phyloP scores from a whole-genome alignment of 2,329 filamentous ascomycete genomes.

The Stagonosporopsis tanaceti region DNA sequence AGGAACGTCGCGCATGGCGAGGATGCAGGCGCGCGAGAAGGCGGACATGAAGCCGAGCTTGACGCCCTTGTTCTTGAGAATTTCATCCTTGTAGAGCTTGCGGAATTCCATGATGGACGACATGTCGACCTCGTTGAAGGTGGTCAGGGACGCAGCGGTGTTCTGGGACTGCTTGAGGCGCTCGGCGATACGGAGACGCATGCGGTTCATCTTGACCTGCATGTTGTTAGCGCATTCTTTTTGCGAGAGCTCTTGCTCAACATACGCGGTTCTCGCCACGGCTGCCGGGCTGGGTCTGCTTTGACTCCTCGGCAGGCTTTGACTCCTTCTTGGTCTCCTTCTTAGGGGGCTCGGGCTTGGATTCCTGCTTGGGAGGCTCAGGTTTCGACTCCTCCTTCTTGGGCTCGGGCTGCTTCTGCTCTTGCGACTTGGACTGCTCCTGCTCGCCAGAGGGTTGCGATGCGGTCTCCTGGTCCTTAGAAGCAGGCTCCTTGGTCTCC shows the following conservation, averaged over 20 bases:
- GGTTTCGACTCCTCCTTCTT: constrained; percentile 50
- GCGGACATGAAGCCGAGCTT: constrained; percentile 99
- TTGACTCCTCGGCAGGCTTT: constrained; percentile 34
- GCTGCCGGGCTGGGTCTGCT: constrained; percentile 64
- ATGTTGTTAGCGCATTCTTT: constrained; percentile 20
- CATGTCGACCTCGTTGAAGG: constrained; percentile 99
- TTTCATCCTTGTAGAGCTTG: constrained; percentile 95
- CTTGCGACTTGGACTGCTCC: constrained; percentile 53
- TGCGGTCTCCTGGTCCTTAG: constrained; percentile 64
- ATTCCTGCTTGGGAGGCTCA: constrained; percentile 47
- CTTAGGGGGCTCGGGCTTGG: constrained; percentile 34
- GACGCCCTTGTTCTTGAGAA: constrained; percentile 93
- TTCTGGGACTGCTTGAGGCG: constrained; percentile 99
- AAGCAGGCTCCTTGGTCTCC: constrained; percentile 67
- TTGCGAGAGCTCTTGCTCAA: constrained; percentile 44
- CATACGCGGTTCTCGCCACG: constrained; percentile 88
- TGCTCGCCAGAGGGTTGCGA: constrained; percentile 62
- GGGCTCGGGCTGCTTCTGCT: constrained; percentile 48
- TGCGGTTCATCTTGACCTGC: constrained; percentile 99
- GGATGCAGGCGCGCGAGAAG: constrained; percentile 86
- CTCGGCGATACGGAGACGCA: constrained; percentile 96
- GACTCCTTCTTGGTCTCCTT: constrained; percentile 34
- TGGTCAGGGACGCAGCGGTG: constrained; percentile 94
- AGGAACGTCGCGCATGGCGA: constrained; percentile 95
- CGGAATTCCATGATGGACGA: constrained; percentile 96